Evolutionary conservation across 2,329 filamentous ascomycete genomes (phyloP), one percentile per base, ranked within the genome.

Genomic region (Trichophyton verrucosum): DNA sequence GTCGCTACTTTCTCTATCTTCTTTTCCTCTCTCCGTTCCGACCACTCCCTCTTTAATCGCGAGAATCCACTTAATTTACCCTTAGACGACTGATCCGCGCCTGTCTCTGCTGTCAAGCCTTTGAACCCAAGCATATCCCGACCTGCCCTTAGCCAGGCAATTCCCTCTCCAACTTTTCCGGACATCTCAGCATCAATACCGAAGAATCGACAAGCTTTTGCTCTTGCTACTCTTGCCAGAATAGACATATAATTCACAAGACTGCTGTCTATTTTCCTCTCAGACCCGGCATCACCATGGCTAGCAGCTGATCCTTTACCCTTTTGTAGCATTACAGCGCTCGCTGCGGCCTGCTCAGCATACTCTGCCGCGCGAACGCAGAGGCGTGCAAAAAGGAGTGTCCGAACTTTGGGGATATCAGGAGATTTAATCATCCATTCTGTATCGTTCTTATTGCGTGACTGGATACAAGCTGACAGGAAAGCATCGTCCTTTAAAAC

Each of bases 351-450:
- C 70, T 87, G 86, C 27, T 86, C 83, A 0, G 91, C 91, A 73
- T 97, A 91, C 66, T 96, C 91, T 0, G 88, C 86, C 0, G 91
- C 89, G 0, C 91, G 89, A 9, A 97, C 81, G 71, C 91, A 97
- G 6, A 97, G 78, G 0, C 92, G 81, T 1, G 91, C 91, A 69
- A 95, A 95, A 1, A 99, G 79, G 68, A 95, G 86, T 7, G 90
- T 90, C 55, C 92, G 85, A 17, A 96, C 91, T 70, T 92, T 91
- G 33, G 91, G 88, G 57, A 96, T 89, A 58, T 90, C 85, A 0
- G 92, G 90, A 0, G 90, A 83, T 68, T 88, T 89, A 73, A 94
- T 95, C 91, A 97, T 97, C 92, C 92, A 99, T 66, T 97, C 92
- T 63, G 83, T 90, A 72, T 91, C 90, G 66, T 86, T 85, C 59